Evolutionary conservation across 345 rosid species (phyloP).

Genomic region (Populus euphratica): DNA sequence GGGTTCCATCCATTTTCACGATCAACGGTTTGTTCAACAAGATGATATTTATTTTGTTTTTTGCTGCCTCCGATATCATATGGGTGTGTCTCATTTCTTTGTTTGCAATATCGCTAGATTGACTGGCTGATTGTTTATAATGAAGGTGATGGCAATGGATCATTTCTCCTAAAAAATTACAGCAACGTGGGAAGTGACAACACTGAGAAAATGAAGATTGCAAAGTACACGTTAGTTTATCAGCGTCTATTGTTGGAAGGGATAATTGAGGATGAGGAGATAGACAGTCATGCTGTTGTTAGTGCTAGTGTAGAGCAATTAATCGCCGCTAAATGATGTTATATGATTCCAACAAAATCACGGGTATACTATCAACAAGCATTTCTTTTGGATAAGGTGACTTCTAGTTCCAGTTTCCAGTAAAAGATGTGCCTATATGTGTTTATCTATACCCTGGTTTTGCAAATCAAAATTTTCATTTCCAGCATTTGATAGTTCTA

Average conservation of each 20-base stretch:
- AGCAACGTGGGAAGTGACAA: slow-evolving; percentile 17
- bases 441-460: not conserved
- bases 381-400: not conserved
- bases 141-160: slow-evolving; percentile 65
- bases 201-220: slow-evolving; percentile 23
- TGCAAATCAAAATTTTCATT: not conserved
- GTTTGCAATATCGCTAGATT: not conserved
- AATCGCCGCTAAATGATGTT: not conserved
- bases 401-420: not conserved
- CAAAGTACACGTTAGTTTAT: slow-evolving; percentile 56
- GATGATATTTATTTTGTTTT: not conserved
- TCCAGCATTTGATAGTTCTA: not conserved
- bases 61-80: not conserved
- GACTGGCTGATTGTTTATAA: not conserved
- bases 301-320: not conserved
- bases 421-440: not conserved
- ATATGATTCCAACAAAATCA: not conserved
- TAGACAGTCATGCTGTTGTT: not conserved
- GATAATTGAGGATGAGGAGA: slow-evolving; percentile 35
- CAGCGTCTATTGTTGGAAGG: slow-evolving; percentile 45
- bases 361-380: not conserved
- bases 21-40: slow-evolving; percentile 45
- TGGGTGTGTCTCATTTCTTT: not conserved
- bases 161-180: slow-evolving; percentile 49
- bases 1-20: slow-evolving; percentile 57